Base-by-base conservation (phyloP, 2,329 filamentous ascomycete species). In the Piedraia hortae region DNA sequence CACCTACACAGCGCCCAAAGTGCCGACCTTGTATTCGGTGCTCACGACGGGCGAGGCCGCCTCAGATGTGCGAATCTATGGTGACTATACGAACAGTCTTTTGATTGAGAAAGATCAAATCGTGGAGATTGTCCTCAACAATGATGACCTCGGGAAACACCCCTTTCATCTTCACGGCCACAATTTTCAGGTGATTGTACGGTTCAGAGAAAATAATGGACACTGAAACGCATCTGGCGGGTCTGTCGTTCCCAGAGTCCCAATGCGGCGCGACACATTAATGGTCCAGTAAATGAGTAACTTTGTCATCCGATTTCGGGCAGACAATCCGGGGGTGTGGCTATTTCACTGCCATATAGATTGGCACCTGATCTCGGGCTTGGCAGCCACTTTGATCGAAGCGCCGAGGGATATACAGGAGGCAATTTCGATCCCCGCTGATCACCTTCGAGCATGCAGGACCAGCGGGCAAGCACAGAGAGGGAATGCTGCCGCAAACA, bases 131-230 rank as follows among this genome's bases (percentile, higher is more conserved):
- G 46, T 77, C 10, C 48, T 82, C n/a, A 74, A 78, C 50, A 82
- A 78, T 37, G 53, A 62, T 19, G 73, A 82, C 33, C 54, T 27
- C 50, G 53, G 73, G 18, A 65, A 62, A 5, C 71, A 78, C 34
- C 75, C 65, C 0, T 67, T 69, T 48, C 65, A 72, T 42, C 45
- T 88, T 1, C 78, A 85, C 46, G 72, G 72, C 0, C 70, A 77
- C 41, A 51, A 59, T 31, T 77, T 78, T 46, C 71, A 74, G 42
- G 47, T 62, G 10, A 34, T 57, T 14, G 27, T 35, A n/a, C 43
- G 42, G 23, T 42, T 29, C 21, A 42, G 34, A 6, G 41, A 42
- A 8, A 30, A 44, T 6, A 31, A 27, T 11, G 43, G 37, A 22
- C 22, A 33, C 34, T 43, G 41, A 24, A 33, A 43, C 19, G 26